Conservation (phyloP, 2,329 filamentous ascomycete genomes). For the Microsporum canis region DNA sequence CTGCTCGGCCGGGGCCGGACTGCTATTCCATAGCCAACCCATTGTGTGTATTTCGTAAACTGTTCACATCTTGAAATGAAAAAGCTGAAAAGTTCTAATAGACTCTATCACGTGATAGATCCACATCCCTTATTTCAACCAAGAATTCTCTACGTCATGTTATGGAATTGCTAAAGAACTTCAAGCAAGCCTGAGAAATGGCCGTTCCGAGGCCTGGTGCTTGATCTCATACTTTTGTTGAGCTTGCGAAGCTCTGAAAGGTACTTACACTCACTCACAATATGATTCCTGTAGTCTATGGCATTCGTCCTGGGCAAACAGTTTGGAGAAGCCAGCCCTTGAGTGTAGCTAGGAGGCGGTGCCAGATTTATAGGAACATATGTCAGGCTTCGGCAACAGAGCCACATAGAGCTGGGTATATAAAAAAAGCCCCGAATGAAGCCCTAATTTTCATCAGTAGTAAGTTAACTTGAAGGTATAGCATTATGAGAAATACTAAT, state of each 20-base stretch:
- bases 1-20: not conserved
- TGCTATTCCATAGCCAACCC: conserved; percentile 36
- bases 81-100: not conserved
- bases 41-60: conserved; percentile 20
- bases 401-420: conserved; percentile 52
- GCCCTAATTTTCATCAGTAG: conserved; percentile 84
- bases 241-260: not conserved
- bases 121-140: not conserved
- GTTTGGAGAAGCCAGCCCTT: not conserved
- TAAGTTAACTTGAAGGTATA: conserved; percentile 32
- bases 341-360: not conserved
- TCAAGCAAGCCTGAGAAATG: not conserved
- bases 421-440: conserved; percentile 63
- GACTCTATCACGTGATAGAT: not conserved
- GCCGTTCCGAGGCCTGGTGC: not conserved
- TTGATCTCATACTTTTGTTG: not conserved
- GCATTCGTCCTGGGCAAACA: not conserved
- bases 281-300: not conserved
- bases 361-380: not conserved
- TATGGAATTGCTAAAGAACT: too few relatives aligned
- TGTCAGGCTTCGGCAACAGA: not conserved
- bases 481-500: not conserved
- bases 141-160: not conserved
- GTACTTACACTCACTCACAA: not conserved
- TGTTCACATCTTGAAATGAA: not conserved